Evolutionary conservation across 495 filamentous ascomycete species (phyloP).

Genomic region (Hypoxylon rickii): DNA sequence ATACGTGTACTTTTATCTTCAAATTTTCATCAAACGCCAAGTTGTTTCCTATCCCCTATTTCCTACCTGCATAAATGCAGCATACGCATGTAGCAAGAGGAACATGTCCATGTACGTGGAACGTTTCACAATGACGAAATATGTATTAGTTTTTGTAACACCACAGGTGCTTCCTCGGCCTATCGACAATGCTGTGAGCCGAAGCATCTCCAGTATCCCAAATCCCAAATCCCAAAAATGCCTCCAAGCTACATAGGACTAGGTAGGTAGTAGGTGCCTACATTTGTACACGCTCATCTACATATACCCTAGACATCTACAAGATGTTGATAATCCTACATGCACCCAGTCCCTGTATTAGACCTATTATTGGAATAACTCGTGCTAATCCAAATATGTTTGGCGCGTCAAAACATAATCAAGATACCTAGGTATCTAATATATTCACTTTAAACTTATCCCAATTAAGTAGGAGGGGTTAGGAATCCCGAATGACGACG

Average conservation of each 20-base stretch:
- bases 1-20: no score
- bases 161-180: constrained; percentile 10
- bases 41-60: no score
- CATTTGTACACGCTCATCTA: no score
- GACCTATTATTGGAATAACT: background rate
- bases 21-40: no score
- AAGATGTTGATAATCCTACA: background rate
- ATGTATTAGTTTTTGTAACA: constrained; percentile 25
- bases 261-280: background rate
- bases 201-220: no score
- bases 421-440: no score
- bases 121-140: constrained; percentile 34
- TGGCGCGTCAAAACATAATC: background rate
- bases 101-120: background rate
- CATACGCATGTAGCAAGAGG: constrained; percentile 4
- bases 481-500: constrained; percentile 8
- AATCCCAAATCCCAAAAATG: no score
- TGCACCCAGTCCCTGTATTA: background rate
- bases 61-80: background rate
- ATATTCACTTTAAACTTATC: no score
- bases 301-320: no score
- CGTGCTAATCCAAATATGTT: background rate
- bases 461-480: no score
- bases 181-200: constrained; percentile 29
- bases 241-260: background rate